These are phyloP conservation scores for Candida vartiovaarae DNA, from an alignment of 805 yeast species.

Conservation along the genomic window DNA sequence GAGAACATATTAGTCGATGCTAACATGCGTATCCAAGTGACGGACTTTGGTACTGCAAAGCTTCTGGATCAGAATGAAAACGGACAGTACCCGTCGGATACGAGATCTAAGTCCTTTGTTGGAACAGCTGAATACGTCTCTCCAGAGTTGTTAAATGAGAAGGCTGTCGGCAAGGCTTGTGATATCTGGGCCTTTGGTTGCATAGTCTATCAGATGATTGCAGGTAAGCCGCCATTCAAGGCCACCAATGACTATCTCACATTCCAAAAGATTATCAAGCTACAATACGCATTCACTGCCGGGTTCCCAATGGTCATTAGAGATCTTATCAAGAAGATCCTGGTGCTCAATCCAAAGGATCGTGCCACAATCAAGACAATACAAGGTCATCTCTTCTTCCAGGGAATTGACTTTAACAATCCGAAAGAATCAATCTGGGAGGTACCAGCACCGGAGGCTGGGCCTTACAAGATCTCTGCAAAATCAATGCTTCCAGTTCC, in stretches of 20 bases:
- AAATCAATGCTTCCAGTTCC: conserved; percentile 76
- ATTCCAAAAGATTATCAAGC: conserved; percentile 73
- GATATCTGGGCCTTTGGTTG: conserved; percentile 99
- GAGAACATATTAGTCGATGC: conserved; percentile 67
- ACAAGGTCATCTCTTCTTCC: conserved; percentile 58
- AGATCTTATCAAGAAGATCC: conserved; percentile 64
- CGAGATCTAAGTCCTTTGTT: conserved; percentile 72
- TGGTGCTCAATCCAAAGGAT: conserved; percentile 56
- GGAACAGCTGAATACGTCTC: conserved; percentile 85
- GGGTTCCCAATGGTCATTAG: conserved; percentile 71
- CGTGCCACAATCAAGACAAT: conserved; percentile 52
- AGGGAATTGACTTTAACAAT: conserved; percentile 47
- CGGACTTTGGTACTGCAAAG: conserved; percentile 84
- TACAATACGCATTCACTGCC: conserved; percentile 78
- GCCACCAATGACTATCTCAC: conserved; percentile 78
- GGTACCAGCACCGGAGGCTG: conserved; percentile 50
- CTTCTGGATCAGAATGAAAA: conserved; percentile 43
- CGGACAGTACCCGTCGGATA: conserved; percentile 57
- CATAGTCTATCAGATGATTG: conserved; percentile 89
- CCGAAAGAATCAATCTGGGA: conserved; percentile 48
- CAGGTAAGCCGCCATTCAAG: conserved; percentile 85
- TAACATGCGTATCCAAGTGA: conserved; percentile 55
- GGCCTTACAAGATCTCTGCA: conserved; percentile 69
- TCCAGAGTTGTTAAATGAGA: conserved; percentile 70
- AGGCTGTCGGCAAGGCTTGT: conserved; percentile 81